Evolutionary conservation across 2,329 filamentous ascomycete genomes (phyloP).

Genomic region (Penicillium sp.): DNA sequence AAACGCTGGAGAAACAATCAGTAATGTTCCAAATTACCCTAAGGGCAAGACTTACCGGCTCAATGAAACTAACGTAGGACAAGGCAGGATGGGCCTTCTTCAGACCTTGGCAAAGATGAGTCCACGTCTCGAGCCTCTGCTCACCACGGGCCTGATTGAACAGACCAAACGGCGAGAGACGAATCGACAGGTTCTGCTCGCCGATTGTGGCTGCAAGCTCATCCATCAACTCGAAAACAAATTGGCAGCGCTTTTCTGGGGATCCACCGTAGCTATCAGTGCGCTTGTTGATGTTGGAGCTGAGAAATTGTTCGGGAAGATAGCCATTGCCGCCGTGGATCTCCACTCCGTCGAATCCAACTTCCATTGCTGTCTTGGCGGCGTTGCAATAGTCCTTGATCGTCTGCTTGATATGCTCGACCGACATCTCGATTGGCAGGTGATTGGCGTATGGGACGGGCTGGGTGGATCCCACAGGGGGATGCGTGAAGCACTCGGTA

Average conservation of each 20-base stretch:
- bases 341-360: constrained; percentile 53
- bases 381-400: constrained; percentile 45
- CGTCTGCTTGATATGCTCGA: constrained; percentile 44
- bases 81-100: constrained; percentile 44
- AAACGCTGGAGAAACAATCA: constrained; percentile 33
- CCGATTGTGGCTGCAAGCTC: constrained; percentile 45
- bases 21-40: not conserved
- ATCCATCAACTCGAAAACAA: constrained; percentile 54
- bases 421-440: constrained; percentile 43
- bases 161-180: constrained; percentile 48
- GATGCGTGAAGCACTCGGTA: constrained; percentile 42
- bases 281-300: constrained; percentile 48
- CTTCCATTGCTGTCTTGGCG: constrained; percentile 50
- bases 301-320: constrained; percentile 51
- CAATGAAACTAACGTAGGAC: constrained; percentile 54
- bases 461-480: constrained; percentile 34
- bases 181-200: constrained; percentile 44
- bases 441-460: constrained; percentile 42
- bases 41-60: constrained; percentile 37
- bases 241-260: constrained; percentile 51
- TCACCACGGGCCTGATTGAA: constrained; percentile 51
- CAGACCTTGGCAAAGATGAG: constrained; percentile 47
- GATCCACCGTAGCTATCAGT: constrained; percentile 51
- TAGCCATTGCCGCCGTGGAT: constrained; percentile 51
- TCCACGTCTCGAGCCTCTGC: constrained; percentile 53